A percentile compares a stretch with the other conserved stretches of the same genome.
Conservation (phyloP, 2,329 filamentous ascomycete species). For the Calonectria pauciramosa region DNA sequence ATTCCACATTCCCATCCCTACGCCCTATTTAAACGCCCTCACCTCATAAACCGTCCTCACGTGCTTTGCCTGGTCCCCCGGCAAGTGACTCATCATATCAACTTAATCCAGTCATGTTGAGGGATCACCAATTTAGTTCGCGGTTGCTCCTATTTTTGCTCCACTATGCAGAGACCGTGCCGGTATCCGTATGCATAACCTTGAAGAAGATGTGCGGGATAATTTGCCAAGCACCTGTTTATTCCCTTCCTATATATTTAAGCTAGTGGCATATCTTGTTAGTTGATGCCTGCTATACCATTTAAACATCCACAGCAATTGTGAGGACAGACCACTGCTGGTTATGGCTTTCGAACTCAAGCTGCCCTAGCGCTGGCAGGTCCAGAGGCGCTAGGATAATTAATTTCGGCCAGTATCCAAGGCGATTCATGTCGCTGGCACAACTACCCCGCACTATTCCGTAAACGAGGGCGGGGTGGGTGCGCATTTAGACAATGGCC, state of each 20-base stretch:
- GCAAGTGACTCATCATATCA: conserved; percentile 6
- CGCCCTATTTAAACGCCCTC: not conserved
- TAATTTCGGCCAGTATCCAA: not conserved
- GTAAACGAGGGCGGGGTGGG: not conserved
- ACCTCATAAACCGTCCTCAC: not conserved
- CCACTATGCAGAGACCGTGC: not conserved
- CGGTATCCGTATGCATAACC: not conserved
- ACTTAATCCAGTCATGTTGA: not conserved
- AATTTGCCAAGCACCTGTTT: not conserved
- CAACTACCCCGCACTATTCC: not conserved
- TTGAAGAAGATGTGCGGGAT: not conserved
- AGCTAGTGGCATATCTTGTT: not conserved
- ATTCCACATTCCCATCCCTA: not conserved
- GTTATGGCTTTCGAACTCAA: too few species aligned
- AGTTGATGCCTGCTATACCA: too few species aligned
- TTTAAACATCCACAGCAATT: not conserved
- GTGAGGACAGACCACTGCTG: too few species aligned
- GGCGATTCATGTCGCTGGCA: not conserved
- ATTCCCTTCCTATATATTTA: not conserved
- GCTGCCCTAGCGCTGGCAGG: too few species aligned
- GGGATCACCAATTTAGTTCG: not conserved
- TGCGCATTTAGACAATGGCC: not conserved
- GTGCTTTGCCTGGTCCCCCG: not conserved
- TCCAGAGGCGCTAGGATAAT: not conserved
- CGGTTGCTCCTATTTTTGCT: not conserved